These are phyloP conservation scores for Fagopyrum tataricum DNA, from an alignment of 148 eudicot species.

Conservation along the genomic window DNA sequence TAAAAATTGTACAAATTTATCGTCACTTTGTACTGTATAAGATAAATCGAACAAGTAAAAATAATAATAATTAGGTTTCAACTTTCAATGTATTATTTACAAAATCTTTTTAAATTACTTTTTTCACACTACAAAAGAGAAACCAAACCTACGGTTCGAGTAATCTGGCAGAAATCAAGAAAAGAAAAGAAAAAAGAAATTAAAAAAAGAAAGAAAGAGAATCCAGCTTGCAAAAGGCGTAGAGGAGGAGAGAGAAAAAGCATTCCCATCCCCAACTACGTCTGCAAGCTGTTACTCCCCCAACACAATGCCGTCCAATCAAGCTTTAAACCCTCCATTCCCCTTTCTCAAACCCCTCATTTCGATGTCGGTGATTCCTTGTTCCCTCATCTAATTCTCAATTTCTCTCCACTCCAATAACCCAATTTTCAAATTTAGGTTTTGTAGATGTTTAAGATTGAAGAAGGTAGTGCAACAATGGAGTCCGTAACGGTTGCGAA, in stretches of 20 bases:
- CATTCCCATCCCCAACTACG: background rate
- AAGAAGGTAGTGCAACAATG: constrained; percentile 21
- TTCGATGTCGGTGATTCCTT: constrained; percentile 39
- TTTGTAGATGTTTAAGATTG: background rate
- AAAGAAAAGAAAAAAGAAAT: background rate
- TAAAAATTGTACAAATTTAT: too few relatives aligned
- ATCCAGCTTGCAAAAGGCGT: background rate
- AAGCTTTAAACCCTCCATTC: background rate
- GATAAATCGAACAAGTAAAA: too few relatives aligned
- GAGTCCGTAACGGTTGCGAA: constrained; percentile 30
- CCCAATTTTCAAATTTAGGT: too few relatives aligned
- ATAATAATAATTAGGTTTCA: too few relatives aligned
- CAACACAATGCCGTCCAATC: constrained; percentile 31
- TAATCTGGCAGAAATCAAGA: background rate
- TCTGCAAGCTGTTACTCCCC: constrained; percentile 14
- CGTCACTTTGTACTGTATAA: too few relatives aligned
- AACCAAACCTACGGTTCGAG: background rate
- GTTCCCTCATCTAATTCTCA: constrained; percentile 1
- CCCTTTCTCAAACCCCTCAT: background rate
- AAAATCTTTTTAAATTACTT: too few relatives aligned
- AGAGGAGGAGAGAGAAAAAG: constrained; percentile 7
- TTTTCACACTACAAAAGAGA: too few relatives aligned
- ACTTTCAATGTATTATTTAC: too few relatives aligned
- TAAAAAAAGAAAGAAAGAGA: background rate
- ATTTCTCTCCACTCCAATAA: background rate